Evolutionary conservation across 2,329 filamentous ascomycete genomes (phyloP), one percentile per base, ranked within the genome.

Genomic region (Leptosphaerulina australis): DNA sequence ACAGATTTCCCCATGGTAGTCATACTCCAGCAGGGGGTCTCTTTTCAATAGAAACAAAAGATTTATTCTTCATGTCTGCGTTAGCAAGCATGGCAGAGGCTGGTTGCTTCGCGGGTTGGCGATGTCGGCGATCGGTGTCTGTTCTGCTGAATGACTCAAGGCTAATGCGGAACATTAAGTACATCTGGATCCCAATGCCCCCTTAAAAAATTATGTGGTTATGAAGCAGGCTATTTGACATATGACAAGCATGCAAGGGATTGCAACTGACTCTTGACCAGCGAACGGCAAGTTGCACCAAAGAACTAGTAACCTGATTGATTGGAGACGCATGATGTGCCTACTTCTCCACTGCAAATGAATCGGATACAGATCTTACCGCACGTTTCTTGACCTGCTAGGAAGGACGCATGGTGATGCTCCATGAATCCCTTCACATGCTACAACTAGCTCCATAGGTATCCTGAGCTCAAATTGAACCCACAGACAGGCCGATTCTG

Each of bases 231-330:
- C 31, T 18, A 10, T 5, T 26, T 38, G 43, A 38, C 22, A 41
- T 28, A 9, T 41, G 46, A 39, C 26, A 44, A 37, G 33, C 18
- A 50, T 33, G 46, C 46, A 50, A 50, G 26, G 39, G 28, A 33
- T 34, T 15, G 35, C 28, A 22, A 33, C 20, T 46, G 28, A 26
- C n/a, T 44, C 12, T 22, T 35, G 12, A 25, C 28, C 7, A 12
- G 17, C n/a, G 10, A 31, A 28, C 10, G 15, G 21, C 34, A 9
- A 21, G 22, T 20, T 11, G 5, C 17, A 21, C 35, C 14, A 35
- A n/a, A 26, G 3, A 24, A 4, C 10, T 30, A 24, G 24, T 15
- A 17, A 21, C 4, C n/a, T 22, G 24, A 44, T 14, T 39, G 34
- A 29, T 5, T 9, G n/a, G 24, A n/a, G 17, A 22, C 17, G 17